Conservation (phyloP, 306 rosid species). For the Prunus mira region DNA sequence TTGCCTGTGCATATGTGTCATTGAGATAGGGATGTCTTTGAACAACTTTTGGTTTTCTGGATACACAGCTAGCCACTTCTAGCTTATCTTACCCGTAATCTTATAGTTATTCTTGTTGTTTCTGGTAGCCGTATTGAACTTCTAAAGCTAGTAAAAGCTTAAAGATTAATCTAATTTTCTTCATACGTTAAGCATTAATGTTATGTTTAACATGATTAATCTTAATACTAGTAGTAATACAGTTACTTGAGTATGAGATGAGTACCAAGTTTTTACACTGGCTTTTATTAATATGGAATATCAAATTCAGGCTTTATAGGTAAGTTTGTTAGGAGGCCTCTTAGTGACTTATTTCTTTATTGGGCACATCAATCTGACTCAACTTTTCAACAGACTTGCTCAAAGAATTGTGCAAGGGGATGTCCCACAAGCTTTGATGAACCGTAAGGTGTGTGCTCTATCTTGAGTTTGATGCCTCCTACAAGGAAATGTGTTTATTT, state of each 20-base stretch:
- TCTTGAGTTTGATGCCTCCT: conserved; percentile 1
- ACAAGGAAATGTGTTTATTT: background rate
- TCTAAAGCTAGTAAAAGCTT: too few species aligned
- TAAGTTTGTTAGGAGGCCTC: background rate
- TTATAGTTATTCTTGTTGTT: background rate
- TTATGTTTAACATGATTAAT: too few species aligned
- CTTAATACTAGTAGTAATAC: too few species aligned
- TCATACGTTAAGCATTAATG: too few species aligned
- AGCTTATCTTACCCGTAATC: background rate
- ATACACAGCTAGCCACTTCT: background rate
- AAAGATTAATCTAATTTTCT: too few species aligned
- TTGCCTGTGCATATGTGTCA: background rate
- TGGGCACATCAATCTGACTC: conserved; percentile 2
- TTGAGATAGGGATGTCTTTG: background rate
- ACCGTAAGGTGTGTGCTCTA: conserved; percentile 68
- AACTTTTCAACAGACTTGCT: conserved; percentile 71
- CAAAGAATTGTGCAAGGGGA: conserved; percentile 98
- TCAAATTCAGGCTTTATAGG: too few species aligned
- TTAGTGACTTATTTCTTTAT: background rate
- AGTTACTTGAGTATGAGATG: too few species aligned
- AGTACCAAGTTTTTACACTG: too few species aligned
- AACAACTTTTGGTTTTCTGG: background rate
- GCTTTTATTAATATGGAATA: too few species aligned
- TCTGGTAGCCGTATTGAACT: too few species aligned
- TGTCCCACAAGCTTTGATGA: conserved; percentile 98